Percentiles rank a stretch among this genome's conserved stretches.
These are phyloP conservation scores for Umbelopsis sp. DNA, from an alignment of 192 early-diverging fungal species.

Conservation along the genomic window DNA sequence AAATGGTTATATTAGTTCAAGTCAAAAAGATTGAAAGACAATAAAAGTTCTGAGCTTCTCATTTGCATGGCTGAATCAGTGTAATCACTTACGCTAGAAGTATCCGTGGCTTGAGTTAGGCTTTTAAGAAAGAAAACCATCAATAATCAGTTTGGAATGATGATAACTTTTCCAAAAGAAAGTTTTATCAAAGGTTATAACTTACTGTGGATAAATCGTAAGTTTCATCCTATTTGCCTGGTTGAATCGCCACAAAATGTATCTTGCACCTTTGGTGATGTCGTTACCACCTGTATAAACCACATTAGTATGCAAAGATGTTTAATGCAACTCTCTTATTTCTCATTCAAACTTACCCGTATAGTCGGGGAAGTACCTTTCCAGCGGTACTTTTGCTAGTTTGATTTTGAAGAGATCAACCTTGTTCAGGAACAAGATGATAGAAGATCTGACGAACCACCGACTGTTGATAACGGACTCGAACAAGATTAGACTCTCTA, in stretches of 20 bases:
- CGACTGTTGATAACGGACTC: conserved; percentile 85
- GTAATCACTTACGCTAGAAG: conserved; percentile 66
- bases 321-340: background rate
- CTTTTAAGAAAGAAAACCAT: conserved; percentile 32
- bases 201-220: conserved; percentile 85
- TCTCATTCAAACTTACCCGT: conserved; percentile 47
- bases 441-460: conserved; percentile 81
- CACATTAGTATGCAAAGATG: background rate
- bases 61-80: background rate
- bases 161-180: background rate
- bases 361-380: conserved; percentile 83
- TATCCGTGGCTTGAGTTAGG: conserved; percentile 91
- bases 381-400: conserved; percentile 66
- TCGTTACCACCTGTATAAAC: conserved; percentile 63
- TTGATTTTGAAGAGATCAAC: conserved; percentile 80
- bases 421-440: conserved; percentile 88
- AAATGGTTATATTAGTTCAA: conserved; percentile 25
- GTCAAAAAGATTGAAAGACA: conserved; percentile 28
- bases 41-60: conserved; percentile 28
- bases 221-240: conserved; percentile 85
- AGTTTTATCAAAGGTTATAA: conserved; percentile 11
- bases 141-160: background rate
- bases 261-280: conserved; percentile 84
- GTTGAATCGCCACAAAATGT: conserved; percentile 89
- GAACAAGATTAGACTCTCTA: conserved; percentile 79